Evolutionary conservation across 2,329 filamentous ascomycete genomes (phyloP).

Genomic region (Helminthosporium solani): DNA sequence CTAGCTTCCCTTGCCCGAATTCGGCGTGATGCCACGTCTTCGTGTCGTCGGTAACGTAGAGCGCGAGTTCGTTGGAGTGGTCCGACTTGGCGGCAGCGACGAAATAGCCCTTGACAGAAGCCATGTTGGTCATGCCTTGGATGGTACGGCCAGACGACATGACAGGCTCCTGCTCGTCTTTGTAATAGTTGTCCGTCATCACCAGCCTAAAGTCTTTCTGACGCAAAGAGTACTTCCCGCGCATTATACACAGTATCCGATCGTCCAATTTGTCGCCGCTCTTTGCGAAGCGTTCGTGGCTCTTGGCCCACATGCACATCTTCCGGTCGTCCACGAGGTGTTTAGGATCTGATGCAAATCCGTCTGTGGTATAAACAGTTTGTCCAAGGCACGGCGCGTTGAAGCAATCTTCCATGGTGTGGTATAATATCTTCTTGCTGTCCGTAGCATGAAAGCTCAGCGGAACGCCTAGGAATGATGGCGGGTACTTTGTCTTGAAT

Average conservation of each 20-base stretch:
- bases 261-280: conserved; percentile 64
- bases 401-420: conserved; percentile 49
- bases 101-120: conserved; percentile 81
- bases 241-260: conserved; percentile 77
- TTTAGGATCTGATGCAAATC: conserved; percentile 70
- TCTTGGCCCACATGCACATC: conserved; percentile 86
- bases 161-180: conserved; percentile 67
- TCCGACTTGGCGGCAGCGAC: conserved; percentile 78
- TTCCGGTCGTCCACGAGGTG: conserved; percentile 67
- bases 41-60: conserved; percentile 85
- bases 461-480: conserved; percentile 58
- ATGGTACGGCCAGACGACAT: conserved; percentile 73
- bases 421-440: conserved; percentile 81
- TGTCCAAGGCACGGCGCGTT: conserved; percentile 44
- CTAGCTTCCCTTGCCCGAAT: conserved; percentile 81
- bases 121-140: conserved; percentile 77
- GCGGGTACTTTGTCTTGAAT: conserved; percentile 62
- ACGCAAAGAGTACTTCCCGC: conserved; percentile 68
- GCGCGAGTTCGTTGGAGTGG: conserved; percentile 83
- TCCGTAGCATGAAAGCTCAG: conserved; percentile 83
- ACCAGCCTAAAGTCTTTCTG: conserved; percentile 75
- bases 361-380: conserved; percentile 76
- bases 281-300: conserved; percentile 69
- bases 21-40: conserved; percentile 86
- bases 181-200: conserved; percentile 82